These are phyloP conservation scores for Carnegiea gigantea DNA, from an alignment of 179 eudicot species.

Conservation along the genomic window DNA sequence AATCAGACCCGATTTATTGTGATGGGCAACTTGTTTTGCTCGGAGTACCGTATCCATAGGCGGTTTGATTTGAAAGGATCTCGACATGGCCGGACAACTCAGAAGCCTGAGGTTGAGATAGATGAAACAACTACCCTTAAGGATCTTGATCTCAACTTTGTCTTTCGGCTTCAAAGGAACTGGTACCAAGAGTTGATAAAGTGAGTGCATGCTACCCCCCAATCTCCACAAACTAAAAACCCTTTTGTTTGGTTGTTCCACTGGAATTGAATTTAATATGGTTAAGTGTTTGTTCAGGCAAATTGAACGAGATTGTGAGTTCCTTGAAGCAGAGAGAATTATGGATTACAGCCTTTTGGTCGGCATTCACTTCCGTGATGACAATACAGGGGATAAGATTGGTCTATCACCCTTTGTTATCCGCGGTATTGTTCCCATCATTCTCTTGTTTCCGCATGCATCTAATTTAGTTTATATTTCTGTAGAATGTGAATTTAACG, in stretches of 20 bases:
- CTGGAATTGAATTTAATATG: not conserved
- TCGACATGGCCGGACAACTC: constrained; percentile 83
- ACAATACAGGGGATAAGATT: constrained; percentile 63
- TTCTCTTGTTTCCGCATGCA: too few relatives aligned
- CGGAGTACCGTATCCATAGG: constrained; percentile 83
- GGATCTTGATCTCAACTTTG: constrained; percentile 92
- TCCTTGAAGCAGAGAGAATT: constrained; percentile 81
- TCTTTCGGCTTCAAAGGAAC: constrained; percentile 66
- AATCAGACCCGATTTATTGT: constrained; percentile 87
- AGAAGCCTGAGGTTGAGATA: constrained; percentile 77
- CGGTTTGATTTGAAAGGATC: constrained; percentile 95
- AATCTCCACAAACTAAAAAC: not conserved
- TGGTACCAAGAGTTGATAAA: constrained; percentile 89
- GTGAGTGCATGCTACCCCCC: constrained; percentile 41
- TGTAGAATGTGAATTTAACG: not conserved
- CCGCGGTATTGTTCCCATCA: constrained; percentile 25
- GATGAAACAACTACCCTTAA: constrained; percentile 96
- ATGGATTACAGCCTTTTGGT: constrained; percentile 98
- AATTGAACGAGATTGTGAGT: constrained; percentile 90
- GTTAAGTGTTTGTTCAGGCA: constrained; percentile 48
- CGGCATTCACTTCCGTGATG: constrained; percentile 89
- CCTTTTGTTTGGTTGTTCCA: not conserved
- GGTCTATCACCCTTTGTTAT: constrained; percentile 63
- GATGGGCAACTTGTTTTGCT: constrained; percentile 97
- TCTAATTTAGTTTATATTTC: not conserved